Evolutionary conservation across 2,329 filamentous ascomycete species (phyloP).

Genomic region (Alternaria infectoria): DNA sequence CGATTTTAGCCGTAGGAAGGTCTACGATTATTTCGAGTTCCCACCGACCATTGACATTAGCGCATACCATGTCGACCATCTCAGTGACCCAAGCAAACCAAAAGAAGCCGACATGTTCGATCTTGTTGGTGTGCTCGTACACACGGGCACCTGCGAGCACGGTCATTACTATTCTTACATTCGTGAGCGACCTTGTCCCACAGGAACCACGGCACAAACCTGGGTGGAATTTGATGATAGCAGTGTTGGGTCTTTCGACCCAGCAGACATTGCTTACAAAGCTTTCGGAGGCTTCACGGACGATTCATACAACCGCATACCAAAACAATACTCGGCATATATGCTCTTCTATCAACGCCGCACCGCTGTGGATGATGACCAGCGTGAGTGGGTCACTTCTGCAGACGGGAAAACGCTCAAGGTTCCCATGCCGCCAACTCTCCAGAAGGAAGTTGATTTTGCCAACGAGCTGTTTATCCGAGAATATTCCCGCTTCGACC

Average conservation of each 20-base stretch:
- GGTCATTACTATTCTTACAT: constrained; percentile 98
- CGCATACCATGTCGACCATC: constrained; percentile 85
- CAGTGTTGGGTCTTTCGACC: constrained; percentile 78
- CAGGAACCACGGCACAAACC: constrained; percentile 50
- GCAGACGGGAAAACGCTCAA: constrained; percentile 52
- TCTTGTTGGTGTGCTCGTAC: constrained; percentile 92
- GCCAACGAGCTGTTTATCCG: constrained; percentile 78
- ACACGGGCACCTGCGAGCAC: constrained; percentile 89
- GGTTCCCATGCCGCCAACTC: constrained; percentile 52
- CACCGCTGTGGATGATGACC: constrained; percentile 62
- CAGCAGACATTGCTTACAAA: constrained; percentile 71
- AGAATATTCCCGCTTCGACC: constrained; percentile 80
- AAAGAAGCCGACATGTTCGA: constrained; percentile 80
- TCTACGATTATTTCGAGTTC: constrained; percentile 94
- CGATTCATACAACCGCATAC: constrained; percentile 34
- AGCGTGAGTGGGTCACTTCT: constrained; percentile 48
- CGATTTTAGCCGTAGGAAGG: constrained; percentile 83
- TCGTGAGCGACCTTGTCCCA: constrained; percentile 71
- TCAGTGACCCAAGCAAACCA: constrained; percentile 67
- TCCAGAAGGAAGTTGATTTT: constrained; percentile 64
- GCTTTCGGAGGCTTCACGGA: constrained; percentile 66
- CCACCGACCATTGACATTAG: constrained; percentile 83
- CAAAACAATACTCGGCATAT: constrained; percentile 73
- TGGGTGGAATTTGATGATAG: constrained; percentile 98
- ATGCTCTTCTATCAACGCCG: constrained; percentile 96